Evolutionary conservation across 495 filamentous ascomycete genomes (phyloP), one percentile per base, ranked within the genome.

Genomic region (Penicillium robsamsonii): DNA sequence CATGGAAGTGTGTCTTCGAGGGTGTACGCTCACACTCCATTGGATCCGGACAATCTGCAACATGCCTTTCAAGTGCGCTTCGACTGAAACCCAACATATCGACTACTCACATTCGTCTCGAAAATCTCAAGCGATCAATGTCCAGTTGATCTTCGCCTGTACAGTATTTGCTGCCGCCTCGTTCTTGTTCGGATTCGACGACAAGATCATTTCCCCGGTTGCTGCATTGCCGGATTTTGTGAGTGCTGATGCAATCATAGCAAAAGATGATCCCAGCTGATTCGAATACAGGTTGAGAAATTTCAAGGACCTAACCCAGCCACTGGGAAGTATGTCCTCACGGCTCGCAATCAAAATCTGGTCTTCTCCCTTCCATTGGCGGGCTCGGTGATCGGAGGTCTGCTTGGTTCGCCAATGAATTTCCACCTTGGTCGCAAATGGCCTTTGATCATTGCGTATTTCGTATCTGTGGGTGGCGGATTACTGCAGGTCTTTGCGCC

Each of bases 161-260:
- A 55, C 60, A 20, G 64, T 68, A 6, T 70, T 73, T 53, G 67
- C 67, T 8, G 68, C 70, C 8, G 70, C 72, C 1, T 75, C 70
- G 17, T 72, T 75, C 30, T 53, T 75, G 17, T 73, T 73, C 50
- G 72, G 70, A 1, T 75, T 68, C 48, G 69, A 75, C 31, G 72
- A 75, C 60, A 75, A 75, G 45, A 55, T 73, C 38, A 75, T 75
- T n/a, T 75, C 72, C 7, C 70, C 70, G 1, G 61, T 75, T 42
- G 67, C 69, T 13, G 72, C 72, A 15, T 60, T 75, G 56, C 25
- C 56, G 15, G 56, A 55, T 18, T 75, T 73, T 62, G 72, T 75
- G 57, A 70, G 71, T 60, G 20, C 41, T 12, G 12, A 40, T 42
- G 15, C 17, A 38, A 38, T 24, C 29, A 12, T 42, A 12, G 1